These are phyloP conservation scores for Umbilicaria muhlenbergii DNA, from an alignment of 495 filamentous ascomycete species.

Conservation along the genomic window DNA sequence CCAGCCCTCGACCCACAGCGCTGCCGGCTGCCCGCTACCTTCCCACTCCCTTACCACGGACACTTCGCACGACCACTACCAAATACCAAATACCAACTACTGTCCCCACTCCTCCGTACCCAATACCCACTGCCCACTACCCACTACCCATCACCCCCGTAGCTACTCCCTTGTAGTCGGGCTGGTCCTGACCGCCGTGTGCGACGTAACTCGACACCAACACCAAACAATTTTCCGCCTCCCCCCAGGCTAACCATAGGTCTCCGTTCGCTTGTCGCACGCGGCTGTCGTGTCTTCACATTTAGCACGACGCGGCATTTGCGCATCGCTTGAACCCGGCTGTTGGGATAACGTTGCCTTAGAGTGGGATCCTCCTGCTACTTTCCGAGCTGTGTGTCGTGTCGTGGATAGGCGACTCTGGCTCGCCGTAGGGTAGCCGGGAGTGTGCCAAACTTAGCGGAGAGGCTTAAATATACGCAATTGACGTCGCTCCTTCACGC, in stretches of 20 bases:
- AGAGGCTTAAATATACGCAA: slow-evolving; percentile 11
- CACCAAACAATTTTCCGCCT: background rate
- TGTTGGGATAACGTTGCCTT: slow-evolving; percentile 5
- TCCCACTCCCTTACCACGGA: background rate
- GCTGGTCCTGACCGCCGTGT: too few species aligned
- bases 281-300: slow-evolving; percentile 9
- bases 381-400: slow-evolving; percentile 1
- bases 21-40: too few species aligned
- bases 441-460: slow-evolving; percentile 5
- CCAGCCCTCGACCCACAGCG: too few species aligned
- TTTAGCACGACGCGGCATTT: slow-evolving; percentile 5
- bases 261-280: slow-evolving; percentile 14
- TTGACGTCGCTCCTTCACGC: slow-evolving; percentile 11
- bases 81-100: too few species aligned
- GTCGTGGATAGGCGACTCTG: background rate
- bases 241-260: slow-evolving; percentile 13
- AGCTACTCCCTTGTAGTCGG: too few species aligned
- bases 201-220: too few species aligned
- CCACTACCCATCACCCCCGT: background rate
- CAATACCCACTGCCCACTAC: too few species aligned
- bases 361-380: slow-evolving; percentile 1
- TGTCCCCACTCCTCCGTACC: too few species aligned
- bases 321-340: slow-evolving; percentile 4
- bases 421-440: slow-evolving; percentile 4
- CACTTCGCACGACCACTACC: too few species aligned